These are phyloP conservation scores for Ogataea glucozyma DNA, from an alignment of 805 yeast genomes.

Conservation along the genomic window DNA sequence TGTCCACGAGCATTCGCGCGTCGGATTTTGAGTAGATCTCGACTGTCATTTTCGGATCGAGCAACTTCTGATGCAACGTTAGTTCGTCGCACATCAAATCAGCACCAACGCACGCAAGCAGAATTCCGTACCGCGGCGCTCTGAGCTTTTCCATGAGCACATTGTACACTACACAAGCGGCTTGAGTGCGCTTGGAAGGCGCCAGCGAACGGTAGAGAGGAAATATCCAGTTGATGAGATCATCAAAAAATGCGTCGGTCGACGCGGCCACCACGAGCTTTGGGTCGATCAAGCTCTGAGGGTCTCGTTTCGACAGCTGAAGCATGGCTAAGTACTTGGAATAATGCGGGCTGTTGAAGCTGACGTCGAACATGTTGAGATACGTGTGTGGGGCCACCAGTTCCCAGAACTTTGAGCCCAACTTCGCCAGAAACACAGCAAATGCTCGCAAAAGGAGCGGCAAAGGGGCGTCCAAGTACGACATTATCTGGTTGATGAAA, in stretches of 20 bases:
- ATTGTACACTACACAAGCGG: conserved; percentile 52
- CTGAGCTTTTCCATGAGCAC: conserved; percentile 42
- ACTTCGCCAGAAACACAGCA: conserved; percentile 41
- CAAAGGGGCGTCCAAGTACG: conserved; percentile 48
- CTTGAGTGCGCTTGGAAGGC: conserved; percentile 51
- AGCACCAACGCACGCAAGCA: conserved; percentile 30
- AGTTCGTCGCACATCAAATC: conserved; percentile 25
- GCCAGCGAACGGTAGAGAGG: conserved; percentile 42
- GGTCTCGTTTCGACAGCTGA: conserved; percentile 4
- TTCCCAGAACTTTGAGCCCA: conserved; percentile 55
- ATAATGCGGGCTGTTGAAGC: conserved; percentile 56
- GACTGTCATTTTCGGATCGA: conserved; percentile 34
- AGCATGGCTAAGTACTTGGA: conserved; percentile 35
- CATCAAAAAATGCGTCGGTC: conserved; percentile 32
- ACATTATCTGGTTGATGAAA: conserved; percentile 53
- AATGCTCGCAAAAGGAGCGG: conserved; percentile 59
- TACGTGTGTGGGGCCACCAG: conserved; percentile 51
- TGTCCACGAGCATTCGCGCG: conserved; percentile 49
- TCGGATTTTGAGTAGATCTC: conserved; percentile 47
- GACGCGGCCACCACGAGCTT: background rate
- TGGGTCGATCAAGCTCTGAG: background rate
- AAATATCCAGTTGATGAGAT: conserved; percentile 57
- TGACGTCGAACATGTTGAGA: conserved; percentile 58
- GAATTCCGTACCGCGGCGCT: conserved; percentile 25
- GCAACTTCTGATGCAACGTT: conserved; percentile 16